Base-by-base conservation (phyloP, 2,329 filamentous ascomycete genomes). In the Colletotrichum nymphaeae region DNA sequence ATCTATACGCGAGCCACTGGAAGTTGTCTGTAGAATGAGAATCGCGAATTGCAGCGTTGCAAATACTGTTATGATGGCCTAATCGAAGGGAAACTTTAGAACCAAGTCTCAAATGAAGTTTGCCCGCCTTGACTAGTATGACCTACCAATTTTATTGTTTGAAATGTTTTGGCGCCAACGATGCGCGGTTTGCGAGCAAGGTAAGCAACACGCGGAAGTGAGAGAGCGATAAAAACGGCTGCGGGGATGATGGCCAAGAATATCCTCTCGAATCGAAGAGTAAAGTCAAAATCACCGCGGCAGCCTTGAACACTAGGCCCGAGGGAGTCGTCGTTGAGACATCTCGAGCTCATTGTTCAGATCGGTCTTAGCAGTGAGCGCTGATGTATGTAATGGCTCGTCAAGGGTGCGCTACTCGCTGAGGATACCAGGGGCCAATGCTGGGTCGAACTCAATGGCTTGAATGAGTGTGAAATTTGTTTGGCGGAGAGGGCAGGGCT, bases 211-310 rank as follows among this genome's bases (percentile, higher is more conserved):
- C 83, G 77, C 28, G 80, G 78, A 60, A 82, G 60, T 0, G 80
- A 80, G 1, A 82, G 59, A 2, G 80, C 73, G 12, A 83, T 71
- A 57, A 85, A 84, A 0, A 84, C 60, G 4, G 79, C 73, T 1
- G 83, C 77, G 1, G 85, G 84, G 3, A 83, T 74, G 5, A 86
- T 76, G 8, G 80, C 79, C 22, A 86, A 81, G 58, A 86, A 80
- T 14, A 85, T 76, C 59, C 82, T 80, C 76, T 86, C 84, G 46
- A 87, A 86, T 9, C 79, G 80, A 66, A 86, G 77, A 4, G 84
- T 86, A 52, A 86, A 86, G 74, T 86, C 84, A 68, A 86, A 86
- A 72, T 84, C 80, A 66, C 77, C 81, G 6, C 84, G 82, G 63
- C 84, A 86, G 46, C 82, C 83, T 4, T 75, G 72, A 32, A 86